phyloP scores from a whole-genome alignment of 2,329 filamentous ascomycete genomes.

The Phaeophleospora eucalypticola region DNA sequence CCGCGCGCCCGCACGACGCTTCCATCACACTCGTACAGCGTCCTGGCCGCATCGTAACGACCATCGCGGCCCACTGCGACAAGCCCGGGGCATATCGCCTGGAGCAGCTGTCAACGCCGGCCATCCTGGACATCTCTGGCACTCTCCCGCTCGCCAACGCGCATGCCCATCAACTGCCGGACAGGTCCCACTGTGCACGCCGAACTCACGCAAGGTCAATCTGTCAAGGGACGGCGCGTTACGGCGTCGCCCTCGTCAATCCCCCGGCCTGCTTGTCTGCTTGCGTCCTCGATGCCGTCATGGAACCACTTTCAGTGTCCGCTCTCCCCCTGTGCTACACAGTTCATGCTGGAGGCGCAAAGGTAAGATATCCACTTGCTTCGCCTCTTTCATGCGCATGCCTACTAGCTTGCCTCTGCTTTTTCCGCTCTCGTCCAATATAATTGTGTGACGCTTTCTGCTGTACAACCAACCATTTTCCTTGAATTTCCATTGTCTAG shows the following conservation, averaged over 20 bases:
- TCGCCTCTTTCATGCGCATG: conserved; percentile 15
- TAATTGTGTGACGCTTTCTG: conserved; percentile 29
- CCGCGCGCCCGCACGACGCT: neutral
- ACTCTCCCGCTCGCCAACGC: conserved; percentile 16
- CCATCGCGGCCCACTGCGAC: too few species aligned
- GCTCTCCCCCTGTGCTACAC: conserved; percentile 9
- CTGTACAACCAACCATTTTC: conserved; percentile 30
- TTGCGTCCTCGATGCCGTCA: neutral
- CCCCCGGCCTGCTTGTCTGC: too few species aligned
- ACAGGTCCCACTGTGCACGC: conserved; percentile 5
- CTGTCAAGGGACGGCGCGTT: neutral
- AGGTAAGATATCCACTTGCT: conserved; percentile 11
- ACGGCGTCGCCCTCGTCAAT: too few species aligned
- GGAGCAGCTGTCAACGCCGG: neutral
- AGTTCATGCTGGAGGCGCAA: conserved; percentile 11
- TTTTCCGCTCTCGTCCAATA: conserved; percentile 22
- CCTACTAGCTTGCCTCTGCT: conserved; percentile 16
- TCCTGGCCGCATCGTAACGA: conserved; percentile 15
- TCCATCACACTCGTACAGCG: conserved; percentile 22
- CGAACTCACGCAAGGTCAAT: too few species aligned
- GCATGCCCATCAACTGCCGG: conserved; percentile 17
- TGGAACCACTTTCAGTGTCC: neutral
- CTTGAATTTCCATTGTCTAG: conserved; percentile 20
- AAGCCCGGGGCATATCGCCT: too few species aligned
- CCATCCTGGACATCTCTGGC: neutral